A percentile compares a stretch with the other conserved stretches of the same genome.
phyloP scores from a whole-genome alignment of 176 grass and related monocot genomes.

The Pontederia paniculata region DNA sequence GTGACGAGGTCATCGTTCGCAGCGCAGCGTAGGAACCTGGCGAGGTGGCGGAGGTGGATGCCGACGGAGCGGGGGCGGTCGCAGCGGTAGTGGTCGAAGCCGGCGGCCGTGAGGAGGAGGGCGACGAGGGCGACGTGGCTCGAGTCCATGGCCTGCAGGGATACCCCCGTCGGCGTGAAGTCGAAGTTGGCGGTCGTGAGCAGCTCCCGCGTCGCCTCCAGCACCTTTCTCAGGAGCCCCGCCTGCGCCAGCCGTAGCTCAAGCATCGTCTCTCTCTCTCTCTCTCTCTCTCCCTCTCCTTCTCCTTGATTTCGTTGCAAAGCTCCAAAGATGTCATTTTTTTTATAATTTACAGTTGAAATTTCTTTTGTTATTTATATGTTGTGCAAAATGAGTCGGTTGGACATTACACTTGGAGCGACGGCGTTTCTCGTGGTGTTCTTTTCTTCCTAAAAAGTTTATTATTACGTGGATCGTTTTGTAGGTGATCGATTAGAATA shows the following conservation, averaged over 20 bases:
- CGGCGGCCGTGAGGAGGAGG: slow-evolving; percentile 1
- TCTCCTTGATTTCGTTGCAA: too few relatives aligned
- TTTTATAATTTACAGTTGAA: too few relatives aligned
- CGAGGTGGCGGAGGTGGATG: slow-evolving; percentile 6
- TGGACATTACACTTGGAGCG: too few relatives aligned
- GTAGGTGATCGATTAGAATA: too few relatives aligned
- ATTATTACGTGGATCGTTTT: too few relatives aligned
- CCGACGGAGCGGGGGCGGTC: slow-evolving; percentile 11
- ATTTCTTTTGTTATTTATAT: too few relatives aligned
- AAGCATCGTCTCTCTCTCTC: not conserved
- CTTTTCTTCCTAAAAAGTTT: too few relatives aligned
- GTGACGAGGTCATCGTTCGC: slow-evolving; percentile 9
- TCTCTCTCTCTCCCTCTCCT: not conserved
- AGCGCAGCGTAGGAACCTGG: slow-evolving; percentile 8
- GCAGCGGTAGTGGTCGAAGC: slow-evolving; percentile 12
- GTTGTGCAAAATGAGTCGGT: too few relatives aligned
- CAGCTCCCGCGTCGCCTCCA: slow-evolving; percentile 13
- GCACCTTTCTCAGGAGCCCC: slow-evolving; percentile 4
- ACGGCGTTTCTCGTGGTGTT: too few relatives aligned
- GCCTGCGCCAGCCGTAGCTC: slow-evolving; percentile 3
- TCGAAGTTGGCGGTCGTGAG: slow-evolving; percentile 9
- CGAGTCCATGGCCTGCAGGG: slow-evolving; percentile 17
- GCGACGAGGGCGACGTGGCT: slow-evolving; percentile 9
- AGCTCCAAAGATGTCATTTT: too few relatives aligned
- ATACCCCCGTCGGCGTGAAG: not conserved